Base-by-base conservation (phyloP, 208 protist genomes). In the Wallacemonas sp. region DNA sequence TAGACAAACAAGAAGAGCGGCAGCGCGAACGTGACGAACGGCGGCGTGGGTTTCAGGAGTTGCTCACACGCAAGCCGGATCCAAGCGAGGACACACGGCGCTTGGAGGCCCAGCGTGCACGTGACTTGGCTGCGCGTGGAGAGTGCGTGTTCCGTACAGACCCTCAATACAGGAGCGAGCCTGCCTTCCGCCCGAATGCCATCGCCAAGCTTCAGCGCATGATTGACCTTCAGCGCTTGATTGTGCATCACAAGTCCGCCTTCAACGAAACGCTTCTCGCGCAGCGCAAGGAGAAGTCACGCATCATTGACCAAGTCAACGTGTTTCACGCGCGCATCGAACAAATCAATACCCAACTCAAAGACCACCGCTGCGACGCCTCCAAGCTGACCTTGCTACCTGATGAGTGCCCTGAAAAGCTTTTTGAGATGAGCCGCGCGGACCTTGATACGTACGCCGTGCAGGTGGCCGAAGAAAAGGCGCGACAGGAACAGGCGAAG, bases 91-190 rank as follows among this genome's bases (percentile, higher is more conserved):
- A 97, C 52, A 90, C 98, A 38, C 79, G 69, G 17, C 39, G 69
- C 3, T 81, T 98, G 38, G 66, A 89, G 6, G 55, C 46, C 12
- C 53, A 78, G 27, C 83, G 93, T 26, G 59, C 76, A 39, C 39
- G 83, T 10, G 97, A 98, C 67, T 26, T 83, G 8, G 54, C 37
- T 36, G 54, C 75, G 3, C 79, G 90, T 17, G 98, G 98, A 27
- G 97, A 99, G 63, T 98, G 96, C 66, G 85, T 97, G 13, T 79
- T 99, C 29, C 97, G 97, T 46, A 96, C 89, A 1, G 85, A 94
- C 52, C 67, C 82, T 1, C 69, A 78, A 26, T 99, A 99, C 67
- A 76, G 85, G 13, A 69, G 54, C 9, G 81, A 91, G 15, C 83
- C 85, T 17, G 83, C 92, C 53, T 79, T 75, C 37, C 81, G 89